Evolutionary conservation across 768 basidiomycete genomes (phyloP), one percentile per base, ranked within the genome.

Genomic region (Leccinellum albellum): DNA sequence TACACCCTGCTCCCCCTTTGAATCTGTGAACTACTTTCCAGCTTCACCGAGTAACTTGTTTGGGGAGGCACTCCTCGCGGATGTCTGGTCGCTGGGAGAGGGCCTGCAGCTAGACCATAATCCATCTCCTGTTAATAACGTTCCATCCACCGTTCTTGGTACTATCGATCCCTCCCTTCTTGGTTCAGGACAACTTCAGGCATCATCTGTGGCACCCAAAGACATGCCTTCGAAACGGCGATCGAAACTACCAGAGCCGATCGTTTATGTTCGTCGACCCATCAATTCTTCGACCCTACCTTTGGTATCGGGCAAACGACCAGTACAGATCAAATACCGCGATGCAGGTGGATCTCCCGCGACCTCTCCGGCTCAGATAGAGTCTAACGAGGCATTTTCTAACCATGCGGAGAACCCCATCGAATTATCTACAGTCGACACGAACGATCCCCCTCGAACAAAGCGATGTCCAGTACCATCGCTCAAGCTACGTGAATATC

Each of bases 81-180:
- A 31, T 49, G 10, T 26, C 3, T 67, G 65, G 66, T 40, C 49
- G 6, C 47, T 61, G 20, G 53, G 44, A 3, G 60, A 53, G 7
- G 17, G 6, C 35, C 13, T 51, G 1, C 26, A 46, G 3, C 52
- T 37, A 15, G 50, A 54, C 13, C 31, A 51, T 14, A 9, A 33
- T 24, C n/a, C 53, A 2, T 45, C 52, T 51, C 40, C 58, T 20
- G 7, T n/a, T n/a, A 14, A 51, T 33, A 35, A 32, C 3, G 23
- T 35, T 20, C 37, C 46, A 12, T 20, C 60, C 14, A 20, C 35
- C 10, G 21, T 35, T 35, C 44, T 26, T 9, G 61, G 62, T 21
- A 71, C 70, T 5, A 72, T 72, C n/a, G 59, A 72, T 52, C 70
- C 72, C 3, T 72, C 70, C 15, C 61, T 72, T 28, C 68, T 72